These are phyloP conservation scores for Eimeria falciformis DNA, from an alignment of 169 alveolate species.

Conservation along the genomic window DNA sequence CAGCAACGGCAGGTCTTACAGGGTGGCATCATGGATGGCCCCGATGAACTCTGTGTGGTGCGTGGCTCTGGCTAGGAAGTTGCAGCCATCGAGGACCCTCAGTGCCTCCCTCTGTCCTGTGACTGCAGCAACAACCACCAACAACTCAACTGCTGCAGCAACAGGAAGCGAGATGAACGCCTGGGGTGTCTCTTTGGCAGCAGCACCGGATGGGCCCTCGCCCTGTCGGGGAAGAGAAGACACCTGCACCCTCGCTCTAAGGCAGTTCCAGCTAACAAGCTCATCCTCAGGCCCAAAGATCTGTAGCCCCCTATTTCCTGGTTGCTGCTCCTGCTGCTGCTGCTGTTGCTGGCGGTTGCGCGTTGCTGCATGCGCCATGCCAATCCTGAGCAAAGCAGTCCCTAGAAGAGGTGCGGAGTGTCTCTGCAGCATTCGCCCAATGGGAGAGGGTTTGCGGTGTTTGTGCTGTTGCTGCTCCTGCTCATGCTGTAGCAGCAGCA, in stretches of 20 bases:
- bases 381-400: constrained; percentile 31
- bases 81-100: constrained; percentile 31
- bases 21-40: constrained; percentile 52
- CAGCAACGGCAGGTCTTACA: constrained; percentile 44
- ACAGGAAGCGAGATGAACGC: not conserved
- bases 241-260: too few species aligned
- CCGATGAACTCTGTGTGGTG: not conserved
- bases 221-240: too few species aligned
- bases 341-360: not conserved
- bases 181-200: too few species aligned
- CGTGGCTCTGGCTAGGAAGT: not conserved
- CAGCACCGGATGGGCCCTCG: too few species aligned
- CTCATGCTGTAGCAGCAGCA: constrained; percentile 58
- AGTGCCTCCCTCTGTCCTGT: constrained; percentile 7
- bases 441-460: constrained; percentile 2
- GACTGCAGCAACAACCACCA: constrained; percentile 30
- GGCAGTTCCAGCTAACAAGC: constrained; percentile 19
- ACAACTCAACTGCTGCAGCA: constrained; percentile 59
- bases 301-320: not conserved
- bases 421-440: constrained; percentile 49
- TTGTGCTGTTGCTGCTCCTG: constrained; percentile 56
- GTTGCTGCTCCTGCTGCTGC: constrained; percentile 29
- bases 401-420: constrained; percentile 51
- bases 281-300: not conserved
- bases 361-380: constrained; percentile 57